phyloP scores from a whole-genome alignment of 2,329 filamentous ascomycete species.

The Teratosphaeria nubilosa region DNA sequence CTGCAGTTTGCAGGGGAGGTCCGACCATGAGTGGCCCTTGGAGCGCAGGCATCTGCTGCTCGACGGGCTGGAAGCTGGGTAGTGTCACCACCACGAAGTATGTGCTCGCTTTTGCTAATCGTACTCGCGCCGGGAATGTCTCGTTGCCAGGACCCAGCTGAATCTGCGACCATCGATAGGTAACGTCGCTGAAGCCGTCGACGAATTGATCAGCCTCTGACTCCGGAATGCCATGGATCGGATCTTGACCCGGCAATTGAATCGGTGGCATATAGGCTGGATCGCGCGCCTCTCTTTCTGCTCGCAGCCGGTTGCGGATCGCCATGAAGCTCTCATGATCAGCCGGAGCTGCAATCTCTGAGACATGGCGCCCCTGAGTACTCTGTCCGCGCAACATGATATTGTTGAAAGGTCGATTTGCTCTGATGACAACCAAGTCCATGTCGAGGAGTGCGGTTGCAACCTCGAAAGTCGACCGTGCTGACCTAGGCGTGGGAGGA shows the following conservation, averaged over 20 bases:
- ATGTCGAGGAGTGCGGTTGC: slow-evolving; percentile 37
- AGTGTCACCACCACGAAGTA: slow-evolving; percentile 38
- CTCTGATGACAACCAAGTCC: slow-evolving; percentile 37
- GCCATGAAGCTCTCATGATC: slow-evolving; percentile 34
- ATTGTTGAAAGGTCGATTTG: slow-evolving; percentile 35
- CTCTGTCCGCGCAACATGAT: slow-evolving; percentile 29
- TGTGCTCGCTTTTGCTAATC: slow-evolving; percentile 33
- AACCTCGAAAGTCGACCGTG: slow-evolving; percentile 12
- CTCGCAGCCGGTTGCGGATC: slow-evolving; percentile 35
- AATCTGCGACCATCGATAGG: slow-evolving; percentile 32
- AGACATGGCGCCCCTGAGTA: slow-evolving; percentile 28
- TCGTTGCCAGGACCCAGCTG: slow-evolving; percentile 26
- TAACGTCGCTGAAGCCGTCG: slow-evolving; percentile 32
- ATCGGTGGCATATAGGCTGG: slow-evolving; percentile 43
- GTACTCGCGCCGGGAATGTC: slow-evolving; percentile 24
- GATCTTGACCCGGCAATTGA: slow-evolving; percentile 32
- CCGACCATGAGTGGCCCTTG: not conserved
- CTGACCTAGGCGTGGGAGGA: slow-evolving; percentile 1
- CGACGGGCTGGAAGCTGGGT: slow-evolving; percentile 20
- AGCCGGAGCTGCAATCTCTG: slow-evolving; percentile 33
- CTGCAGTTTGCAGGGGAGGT: not conserved
- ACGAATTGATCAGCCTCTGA: slow-evolving; percentile 35
- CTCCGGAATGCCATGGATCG: slow-evolving; percentile 31
- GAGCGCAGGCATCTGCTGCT: not conserved
- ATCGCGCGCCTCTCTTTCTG: slow-evolving; percentile 38